A percentile compares a stretch with the other conserved stretches of the same genome.
phyloP scores from a whole-genome alignment of 352 stramenopile genomes.

The Phytophthora tentaculata region DNA sequence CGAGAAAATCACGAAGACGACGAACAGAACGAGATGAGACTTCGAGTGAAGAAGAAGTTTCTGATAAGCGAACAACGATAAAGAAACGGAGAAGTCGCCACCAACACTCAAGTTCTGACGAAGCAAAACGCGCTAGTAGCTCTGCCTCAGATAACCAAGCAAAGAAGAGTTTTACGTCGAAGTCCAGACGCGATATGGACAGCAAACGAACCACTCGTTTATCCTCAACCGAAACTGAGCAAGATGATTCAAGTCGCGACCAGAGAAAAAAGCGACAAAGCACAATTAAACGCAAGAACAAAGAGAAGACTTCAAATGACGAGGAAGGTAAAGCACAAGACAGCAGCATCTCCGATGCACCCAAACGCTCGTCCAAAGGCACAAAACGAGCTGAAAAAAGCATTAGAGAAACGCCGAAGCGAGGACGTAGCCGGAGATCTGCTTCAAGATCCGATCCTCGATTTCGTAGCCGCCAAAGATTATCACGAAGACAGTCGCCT shows the following conservation, averaged over 20 bases:
- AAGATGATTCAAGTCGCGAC: slow-evolving; percentile 5
- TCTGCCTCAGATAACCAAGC: slow-evolving; percentile 21
- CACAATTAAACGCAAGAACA: slow-evolving; percentile 5
- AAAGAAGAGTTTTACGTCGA: slow-evolving; percentile 2
- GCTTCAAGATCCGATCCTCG: slow-evolving; percentile 4
- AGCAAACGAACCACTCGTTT: slow-evolving; percentile 10
- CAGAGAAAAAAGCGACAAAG: slow-evolving; percentile 11
- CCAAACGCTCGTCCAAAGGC: slow-evolving; percentile 4
- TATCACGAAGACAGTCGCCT: slow-evolving; percentile 7
- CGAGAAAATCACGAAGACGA: neutral
- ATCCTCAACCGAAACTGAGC: slow-evolving; percentile 34
- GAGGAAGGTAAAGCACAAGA: slow-evolving; percentile 24
- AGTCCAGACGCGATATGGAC: slow-evolving; percentile 1
- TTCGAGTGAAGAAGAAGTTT: slow-evolving; percentile 27
- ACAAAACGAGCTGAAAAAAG: slow-evolving; percentile 6
- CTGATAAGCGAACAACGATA: neutral
- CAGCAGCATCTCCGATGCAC: slow-evolving; percentile 5
- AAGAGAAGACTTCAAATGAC: slow-evolving; percentile 7
- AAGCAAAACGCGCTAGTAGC: neutral
- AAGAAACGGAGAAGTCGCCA: slow-evolving; percentile 10
- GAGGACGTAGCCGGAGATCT: slow-evolving; percentile 9
- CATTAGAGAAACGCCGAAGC: neutral
- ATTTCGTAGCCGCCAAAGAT: slow-evolving; percentile 15
- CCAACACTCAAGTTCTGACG: slow-evolving; percentile 14
- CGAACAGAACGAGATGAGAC: slow-evolving; percentile 15